phyloP scores from a whole-genome alignment of 2,329 filamentous ascomycete species.

The Colletotrichum theobromicola region DNA sequence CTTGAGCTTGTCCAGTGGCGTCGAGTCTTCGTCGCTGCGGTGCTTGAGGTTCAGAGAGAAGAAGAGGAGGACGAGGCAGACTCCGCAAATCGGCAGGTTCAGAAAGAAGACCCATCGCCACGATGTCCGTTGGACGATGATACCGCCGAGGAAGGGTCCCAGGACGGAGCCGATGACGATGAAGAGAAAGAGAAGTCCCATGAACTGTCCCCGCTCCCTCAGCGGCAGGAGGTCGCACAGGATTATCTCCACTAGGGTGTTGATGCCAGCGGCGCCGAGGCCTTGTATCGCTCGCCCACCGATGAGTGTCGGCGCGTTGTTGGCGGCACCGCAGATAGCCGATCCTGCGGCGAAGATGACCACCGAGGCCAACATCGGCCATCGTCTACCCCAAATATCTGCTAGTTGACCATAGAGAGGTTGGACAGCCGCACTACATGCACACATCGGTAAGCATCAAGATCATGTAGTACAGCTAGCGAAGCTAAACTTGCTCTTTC shows the following conservation, averaged over 20 bases:
- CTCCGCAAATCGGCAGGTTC: constrained; percentile 36
- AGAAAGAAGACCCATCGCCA: constrained; percentile 54
- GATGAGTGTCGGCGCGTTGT: constrained; percentile 47
- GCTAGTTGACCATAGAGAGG: constrained; percentile 29
- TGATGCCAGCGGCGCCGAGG: constrained; percentile 24
- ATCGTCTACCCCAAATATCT: constrained; percentile 30
- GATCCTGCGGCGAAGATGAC: constrained; percentile 29
- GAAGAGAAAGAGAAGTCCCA: constrained; percentile 42
- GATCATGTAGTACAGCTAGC: not conserved
- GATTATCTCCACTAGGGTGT: constrained; percentile 26
- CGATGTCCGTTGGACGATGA: constrained; percentile 28
- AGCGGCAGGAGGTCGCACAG: constrained; percentile 54
- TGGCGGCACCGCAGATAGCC: constrained; percentile 22
- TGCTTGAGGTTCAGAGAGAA: constrained; percentile 27
- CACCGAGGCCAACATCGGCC: constrained; percentile 17
- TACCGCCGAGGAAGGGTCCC: constrained; percentile 35
- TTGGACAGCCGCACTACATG: constrained; percentile 25
- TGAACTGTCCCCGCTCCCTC: constrained; percentile 39
- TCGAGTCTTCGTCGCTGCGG: constrained; percentile 15
- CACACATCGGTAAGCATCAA: not conserved
- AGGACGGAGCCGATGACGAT: constrained; percentile 39
- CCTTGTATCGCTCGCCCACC: constrained; percentile 49
- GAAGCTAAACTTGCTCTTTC: not conserved
- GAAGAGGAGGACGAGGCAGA: constrained; percentile 23
- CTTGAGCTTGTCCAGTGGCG: constrained; percentile 15